Evolutionary conservation across 768 basidiomycete species (phyloP).

Genomic region (Termitomyces heimii): DNA sequence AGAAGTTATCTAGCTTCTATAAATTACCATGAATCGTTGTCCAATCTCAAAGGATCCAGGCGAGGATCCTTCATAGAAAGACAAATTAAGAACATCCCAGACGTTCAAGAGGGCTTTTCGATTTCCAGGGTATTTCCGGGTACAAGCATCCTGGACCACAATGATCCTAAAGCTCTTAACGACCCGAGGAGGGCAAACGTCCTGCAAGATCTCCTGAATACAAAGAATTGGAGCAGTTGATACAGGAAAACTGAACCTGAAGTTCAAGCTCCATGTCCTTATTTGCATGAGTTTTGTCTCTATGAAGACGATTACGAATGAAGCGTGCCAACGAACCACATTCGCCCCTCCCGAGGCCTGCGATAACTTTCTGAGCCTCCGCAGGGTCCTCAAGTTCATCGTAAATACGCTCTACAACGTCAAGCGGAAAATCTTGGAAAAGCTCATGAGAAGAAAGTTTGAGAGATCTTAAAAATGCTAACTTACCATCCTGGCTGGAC

Average conservation of each 20-base stretch:
- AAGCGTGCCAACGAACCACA: conserved; percentile 61
- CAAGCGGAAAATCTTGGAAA: conserved; percentile 32
- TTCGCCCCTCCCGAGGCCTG: conserved; percentile 33
- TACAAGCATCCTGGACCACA: conserved; percentile 57
- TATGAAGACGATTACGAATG: conserved; percentile 40
- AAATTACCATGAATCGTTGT: conserved; percentile 60
- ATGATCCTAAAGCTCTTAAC: conserved; percentile 75
- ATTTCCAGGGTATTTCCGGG: conserved; percentile 40
- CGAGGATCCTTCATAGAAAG: conserved; percentile 42
- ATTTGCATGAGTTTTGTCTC: conserved; percentile 41
- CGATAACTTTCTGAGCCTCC: conserved; percentile 36
- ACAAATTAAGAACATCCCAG: conserved; percentile 66
- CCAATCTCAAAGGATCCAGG: conserved; percentile 52
- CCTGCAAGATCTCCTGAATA: conserved; percentile 24
- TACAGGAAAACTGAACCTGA: conserved; percentile 37
- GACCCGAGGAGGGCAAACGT: conserved; percentile 63
- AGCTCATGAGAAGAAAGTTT: conserved; percentile 2
- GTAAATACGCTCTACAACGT: conserved; percentile 49
- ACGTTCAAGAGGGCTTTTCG: conserved; percentile 75
- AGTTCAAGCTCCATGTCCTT: conserved; percentile 72
- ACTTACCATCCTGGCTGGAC: conserved; percentile 34
- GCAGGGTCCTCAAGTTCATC: conserved; percentile 59
- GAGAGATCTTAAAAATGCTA: neutral
- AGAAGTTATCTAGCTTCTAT: conserved; percentile 1
- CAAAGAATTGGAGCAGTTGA: neutral